Conservation (phyloP, 257 asterid species). For the Parsonsia alboflavescens region DNA sequence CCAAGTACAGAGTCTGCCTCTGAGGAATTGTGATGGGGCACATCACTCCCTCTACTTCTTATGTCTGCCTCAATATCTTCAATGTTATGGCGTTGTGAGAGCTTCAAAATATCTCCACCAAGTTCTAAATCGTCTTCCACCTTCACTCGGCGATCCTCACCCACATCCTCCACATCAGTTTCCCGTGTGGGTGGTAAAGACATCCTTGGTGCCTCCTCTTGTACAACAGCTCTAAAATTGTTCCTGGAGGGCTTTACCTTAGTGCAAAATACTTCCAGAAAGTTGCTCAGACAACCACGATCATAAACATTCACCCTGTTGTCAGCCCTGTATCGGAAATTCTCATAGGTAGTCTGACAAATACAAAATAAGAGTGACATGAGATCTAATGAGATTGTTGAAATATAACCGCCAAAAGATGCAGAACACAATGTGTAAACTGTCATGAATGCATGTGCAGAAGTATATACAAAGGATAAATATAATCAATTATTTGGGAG, state of each 20-base stretch:
- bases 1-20: constrained; percentile 67
- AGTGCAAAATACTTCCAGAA: constrained; percentile 83
- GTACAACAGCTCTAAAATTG: constrained; percentile 72
- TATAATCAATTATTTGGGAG: background rate
- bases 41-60: constrained; percentile 87
- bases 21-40: constrained; percentile 57
- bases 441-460: background rate
- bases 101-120: constrained; percentile 89
- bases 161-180: constrained; percentile 40
- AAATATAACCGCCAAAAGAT: constrained; percentile 1
- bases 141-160: constrained; percentile 64
- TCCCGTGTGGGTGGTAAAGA: constrained; percentile 52
- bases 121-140: constrained; percentile 86
- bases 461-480: background rate
- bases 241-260: constrained; percentile 80
- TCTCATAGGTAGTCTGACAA: constrained; percentile 91
- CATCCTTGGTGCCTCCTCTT: constrained; percentile 66
- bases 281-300: constrained; percentile 79
- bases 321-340: constrained; percentile 88
- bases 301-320: constrained; percentile 73
- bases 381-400: constrained; percentile 8
- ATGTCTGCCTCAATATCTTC: constrained; percentile 91
- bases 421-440: background rate
- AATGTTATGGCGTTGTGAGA: constrained; percentile 88
- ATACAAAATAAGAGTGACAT: constrained; percentile 9